phyloP scores from a whole-genome alignment of 139 green algal species.

The Pseudopediastrum boryanum region DNA sequence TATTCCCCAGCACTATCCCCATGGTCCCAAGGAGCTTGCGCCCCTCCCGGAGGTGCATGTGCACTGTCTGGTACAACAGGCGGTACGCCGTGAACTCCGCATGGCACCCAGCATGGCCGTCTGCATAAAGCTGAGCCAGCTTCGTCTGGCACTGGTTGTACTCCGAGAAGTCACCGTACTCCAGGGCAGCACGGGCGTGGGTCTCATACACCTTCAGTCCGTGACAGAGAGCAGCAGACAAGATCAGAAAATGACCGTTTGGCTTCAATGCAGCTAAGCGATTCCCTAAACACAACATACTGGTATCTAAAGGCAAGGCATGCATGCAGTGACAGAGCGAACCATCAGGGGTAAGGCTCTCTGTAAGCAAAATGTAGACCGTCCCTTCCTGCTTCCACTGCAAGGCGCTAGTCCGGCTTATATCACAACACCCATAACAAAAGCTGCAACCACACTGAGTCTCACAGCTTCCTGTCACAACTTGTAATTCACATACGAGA shows the following conservation, averaged over 20 bases:
- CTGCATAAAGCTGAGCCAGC: constrained; percentile 66
- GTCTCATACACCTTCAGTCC: constrained; percentile 78
- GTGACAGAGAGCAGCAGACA: neutral
- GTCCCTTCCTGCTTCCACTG: no score
- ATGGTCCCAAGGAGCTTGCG: constrained; percentile 19
- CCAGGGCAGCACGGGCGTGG: constrained; percentile 76
- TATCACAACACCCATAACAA: no score
- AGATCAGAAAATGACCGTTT: neutral
- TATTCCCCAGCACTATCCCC: constrained; percentile 15
- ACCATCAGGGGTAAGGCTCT: no score
- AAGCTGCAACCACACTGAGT: no score
- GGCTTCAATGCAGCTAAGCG: no score
- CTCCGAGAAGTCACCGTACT: constrained; percentile 87
- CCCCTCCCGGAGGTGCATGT: constrained; percentile 45
- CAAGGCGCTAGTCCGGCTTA: no score
- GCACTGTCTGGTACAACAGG: constrained; percentile 69
- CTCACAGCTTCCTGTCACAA: no score
- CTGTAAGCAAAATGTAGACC: no score
- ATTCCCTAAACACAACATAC: no score
- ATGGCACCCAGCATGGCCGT: constrained; percentile 46
- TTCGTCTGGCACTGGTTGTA: constrained; percentile 94
- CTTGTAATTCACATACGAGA: no score
- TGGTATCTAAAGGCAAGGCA: no score
- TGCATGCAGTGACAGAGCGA: no score
- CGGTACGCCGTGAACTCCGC: constrained; percentile 64